Evolutionary conservation across 805 yeast species (phyloP).

Genomic region (Candida pseudofarinosa): DNA sequence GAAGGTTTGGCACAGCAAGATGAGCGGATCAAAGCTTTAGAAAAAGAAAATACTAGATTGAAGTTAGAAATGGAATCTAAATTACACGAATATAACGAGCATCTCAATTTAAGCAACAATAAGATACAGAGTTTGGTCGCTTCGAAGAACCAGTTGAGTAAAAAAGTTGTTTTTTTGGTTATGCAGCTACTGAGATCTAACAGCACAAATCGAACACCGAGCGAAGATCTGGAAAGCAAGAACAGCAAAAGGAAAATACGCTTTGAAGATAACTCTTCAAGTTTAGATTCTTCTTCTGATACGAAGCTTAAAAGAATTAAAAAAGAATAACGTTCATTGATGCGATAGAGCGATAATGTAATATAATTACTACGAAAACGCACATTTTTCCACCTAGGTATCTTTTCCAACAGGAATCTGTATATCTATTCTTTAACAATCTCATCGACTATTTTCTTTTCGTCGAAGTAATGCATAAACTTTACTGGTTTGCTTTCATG

Average conservation of each 20-base stretch:
- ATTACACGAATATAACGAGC: background rate
- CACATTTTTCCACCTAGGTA: too few species aligned
- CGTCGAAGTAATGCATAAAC: conserved; percentile 65
- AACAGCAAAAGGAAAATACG: background rate
- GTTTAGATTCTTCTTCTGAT: background rate
- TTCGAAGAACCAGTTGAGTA: background rate
- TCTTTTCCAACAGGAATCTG: too few species aligned
- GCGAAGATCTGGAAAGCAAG: background rate
- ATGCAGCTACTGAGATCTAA: background rate
- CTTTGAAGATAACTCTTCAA: background rate
- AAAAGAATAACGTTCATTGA: background rate
- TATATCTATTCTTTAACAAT: too few species aligned
- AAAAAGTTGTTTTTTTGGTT: background rate
- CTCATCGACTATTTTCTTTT: conserved; percentile 51
- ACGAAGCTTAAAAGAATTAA: background rate
- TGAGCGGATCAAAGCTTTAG: background rate
- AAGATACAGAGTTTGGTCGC: background rate
- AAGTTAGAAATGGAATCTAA: background rate
- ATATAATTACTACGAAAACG: too few species aligned
- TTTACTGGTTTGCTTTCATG: conserved; percentile 46
- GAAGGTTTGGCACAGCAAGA: conserved; percentile 13
- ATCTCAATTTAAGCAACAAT: background rate
- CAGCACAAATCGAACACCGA: background rate
- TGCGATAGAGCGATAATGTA: background rate
- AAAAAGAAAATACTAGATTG: background rate